Evolutionary conservation across 495 filamentous ascomycete species (phyloP).

Genomic region (Aspergillus sclerotioniger): DNA sequence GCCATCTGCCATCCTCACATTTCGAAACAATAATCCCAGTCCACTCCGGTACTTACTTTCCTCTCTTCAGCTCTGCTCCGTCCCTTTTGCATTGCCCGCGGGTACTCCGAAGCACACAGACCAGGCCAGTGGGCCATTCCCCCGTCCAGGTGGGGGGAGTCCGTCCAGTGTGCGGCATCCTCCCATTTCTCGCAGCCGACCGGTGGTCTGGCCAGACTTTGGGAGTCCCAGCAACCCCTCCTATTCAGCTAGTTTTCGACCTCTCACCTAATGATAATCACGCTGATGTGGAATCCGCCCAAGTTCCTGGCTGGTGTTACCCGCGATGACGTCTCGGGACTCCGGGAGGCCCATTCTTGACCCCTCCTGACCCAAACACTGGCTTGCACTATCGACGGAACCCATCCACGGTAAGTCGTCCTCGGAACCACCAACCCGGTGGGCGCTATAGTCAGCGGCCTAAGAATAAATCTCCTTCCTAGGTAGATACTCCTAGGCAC

Average conservation of each 20-base stretch:
- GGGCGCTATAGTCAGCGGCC: neutral
- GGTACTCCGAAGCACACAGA: conserved; percentile 8
- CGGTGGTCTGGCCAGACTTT: neutral
- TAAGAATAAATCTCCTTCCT: neutral
- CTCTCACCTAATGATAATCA: neutral
- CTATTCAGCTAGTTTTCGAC: no score
- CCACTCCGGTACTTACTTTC: neutral
- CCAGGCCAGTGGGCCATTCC: conserved; percentile 4
- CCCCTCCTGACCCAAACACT: neutral
- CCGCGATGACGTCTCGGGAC: neutral
- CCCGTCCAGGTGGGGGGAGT: neutral
- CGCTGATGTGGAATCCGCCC: neutral
- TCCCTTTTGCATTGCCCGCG: neutral
- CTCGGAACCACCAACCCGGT: neutral
- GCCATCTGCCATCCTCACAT: no score
- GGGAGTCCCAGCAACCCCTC: no score
- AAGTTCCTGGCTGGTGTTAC: neutral
- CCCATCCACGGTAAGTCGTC: neutral
- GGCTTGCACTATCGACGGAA: neutral
- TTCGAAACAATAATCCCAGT: neutral
- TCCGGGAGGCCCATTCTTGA: no score
- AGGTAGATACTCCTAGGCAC: neutral
- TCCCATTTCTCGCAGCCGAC: neutral
- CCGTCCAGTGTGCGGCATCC: neutral
- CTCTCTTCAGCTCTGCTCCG: neutral